These are phyloP conservation scores for Mycena pura DNA, from an alignment of 768 basidiomycete genomes.

Conservation along the genomic window DNA sequence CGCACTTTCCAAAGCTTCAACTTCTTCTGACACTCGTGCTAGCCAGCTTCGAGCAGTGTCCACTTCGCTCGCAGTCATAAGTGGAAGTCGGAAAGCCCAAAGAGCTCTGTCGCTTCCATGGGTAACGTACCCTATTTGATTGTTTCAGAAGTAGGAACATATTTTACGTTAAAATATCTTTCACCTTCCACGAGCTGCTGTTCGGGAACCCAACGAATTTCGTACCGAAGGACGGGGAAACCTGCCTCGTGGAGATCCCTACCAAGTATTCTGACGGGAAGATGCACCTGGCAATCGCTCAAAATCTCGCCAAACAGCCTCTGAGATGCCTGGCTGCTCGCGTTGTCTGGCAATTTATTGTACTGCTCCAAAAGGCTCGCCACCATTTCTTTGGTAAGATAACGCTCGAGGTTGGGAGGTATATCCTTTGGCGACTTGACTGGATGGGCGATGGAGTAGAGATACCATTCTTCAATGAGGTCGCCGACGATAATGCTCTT, in stretches of 20 bases:
- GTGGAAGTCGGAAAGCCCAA: slow-evolving; percentile 65
- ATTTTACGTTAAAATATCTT: background rate
- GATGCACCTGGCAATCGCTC: slow-evolving; percentile 68
- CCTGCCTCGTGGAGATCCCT: slow-evolving; percentile 61
- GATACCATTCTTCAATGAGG: slow-evolving; percentile 77
- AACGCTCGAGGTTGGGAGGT: slow-evolving; percentile 62
- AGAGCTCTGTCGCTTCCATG: slow-evolving; percentile 70
- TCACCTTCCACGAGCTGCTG: slow-evolving; percentile 60
- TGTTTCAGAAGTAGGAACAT: background rate
- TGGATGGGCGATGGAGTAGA: slow-evolving; percentile 75
- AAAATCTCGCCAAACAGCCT: slow-evolving; percentile 65
- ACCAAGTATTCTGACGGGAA: slow-evolving; percentile 68
- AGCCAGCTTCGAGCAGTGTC: slow-evolving; percentile 63
- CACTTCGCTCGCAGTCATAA: slow-evolving; percentile 53
- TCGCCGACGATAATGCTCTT: slow-evolving; percentile 71
- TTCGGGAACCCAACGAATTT: slow-evolving; percentile 74
- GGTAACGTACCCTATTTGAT: slow-evolving; percentile 69
- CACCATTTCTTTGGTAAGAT: slow-evolving; percentile 60
- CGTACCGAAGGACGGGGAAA: slow-evolving; percentile 73
- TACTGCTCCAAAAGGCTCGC: slow-evolving; percentile 54
- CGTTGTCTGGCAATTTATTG: slow-evolving; percentile 44
- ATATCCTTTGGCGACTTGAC: slow-evolving; percentile 58
- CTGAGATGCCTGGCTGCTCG: slow-evolving; percentile 50
- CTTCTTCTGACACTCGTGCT: slow-evolving; percentile 52
- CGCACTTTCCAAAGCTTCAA: slow-evolving; percentile 46